A percentile compares a stretch with the other conserved stretches of the same genome.
phyloP scores from a whole-genome alignment of 202 grass and related monocot genomes.

The Cymbopogon flexuosus region DNA sequence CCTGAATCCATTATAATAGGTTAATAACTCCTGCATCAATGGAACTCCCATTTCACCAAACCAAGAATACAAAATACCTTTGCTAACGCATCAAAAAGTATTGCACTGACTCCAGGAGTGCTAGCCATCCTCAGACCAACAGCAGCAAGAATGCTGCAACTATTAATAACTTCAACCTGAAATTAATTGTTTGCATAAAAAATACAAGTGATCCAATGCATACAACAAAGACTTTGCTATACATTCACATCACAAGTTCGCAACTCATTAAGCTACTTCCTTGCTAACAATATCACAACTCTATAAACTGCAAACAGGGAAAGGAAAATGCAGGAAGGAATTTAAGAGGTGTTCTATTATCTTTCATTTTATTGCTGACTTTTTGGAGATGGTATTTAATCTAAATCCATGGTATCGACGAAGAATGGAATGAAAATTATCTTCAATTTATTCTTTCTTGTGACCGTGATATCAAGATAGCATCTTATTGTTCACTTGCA shows the following conservation, averaged over 20 bases:
- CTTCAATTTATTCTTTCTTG: not conserved
- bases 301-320: not conserved
- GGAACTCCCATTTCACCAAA: conserved; percentile 20
- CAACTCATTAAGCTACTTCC: not conserved
- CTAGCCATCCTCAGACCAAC: conserved; percentile 98
- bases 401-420: not conserved
- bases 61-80: conserved; percentile 56
- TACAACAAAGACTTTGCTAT: not conserved
- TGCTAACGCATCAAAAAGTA: conserved; percentile 95
- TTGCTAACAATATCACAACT: not conserved
- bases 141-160: conserved; percentile 94
- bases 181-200: conserved; percentile 17
- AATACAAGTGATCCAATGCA: not conserved
- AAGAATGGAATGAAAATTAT: not conserved
- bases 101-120: conserved; percentile 97
- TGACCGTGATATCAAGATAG: not conserved
- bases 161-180: conserved; percentile 88
- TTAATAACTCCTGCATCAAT: conserved; percentile 26
- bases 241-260: not conserved
- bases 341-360: not conserved
- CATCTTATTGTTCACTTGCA: not conserved
- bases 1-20: conserved; percentile 43
- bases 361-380: not conserved
- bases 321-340: not conserved
- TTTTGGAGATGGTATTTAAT: not conserved